Evolutionary conservation across 768 basidiomycete genomes (phyloP), one percentile per base, ranked within the genome.

Genomic region (Pisolithus microcarpus): DNA sequence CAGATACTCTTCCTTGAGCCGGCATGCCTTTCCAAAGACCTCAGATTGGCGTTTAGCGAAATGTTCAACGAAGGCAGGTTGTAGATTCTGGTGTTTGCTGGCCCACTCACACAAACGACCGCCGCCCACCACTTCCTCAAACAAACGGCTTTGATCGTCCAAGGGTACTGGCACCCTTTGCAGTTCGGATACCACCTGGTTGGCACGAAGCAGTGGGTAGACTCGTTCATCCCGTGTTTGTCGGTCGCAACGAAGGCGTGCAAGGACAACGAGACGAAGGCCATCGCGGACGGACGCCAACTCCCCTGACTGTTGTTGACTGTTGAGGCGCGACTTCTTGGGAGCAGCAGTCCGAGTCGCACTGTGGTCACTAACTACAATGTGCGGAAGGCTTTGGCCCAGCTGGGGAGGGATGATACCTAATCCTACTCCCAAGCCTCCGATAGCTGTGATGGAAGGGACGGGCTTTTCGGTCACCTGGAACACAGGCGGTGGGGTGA

Each of bases 1-100:
- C 48, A 81, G 60, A 62, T 95, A 93, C 63, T 91, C 80, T 51
- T 73, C 72, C 43, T 77, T 77, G 26, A 93, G 70, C 18, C 66
- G 71, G 38, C 74, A 61, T 18, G 75, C 66, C 67, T 91, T 91
- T 49, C 73, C 75, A 23, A 71, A 62, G 26, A 83, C 63, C 44
- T 69, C 63, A 5, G 68, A 68, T 56, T 82, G 75, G 7, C 79
- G 78, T 56, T 74, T 69, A 28, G 71, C 71, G 56, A 90, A 80
- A 52, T 74, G 78, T 52, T 76, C 71, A 38, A 73, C 68, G 38
- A 89, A 70, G 28, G 75, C 75, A 18, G 73, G 72, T 60, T 75
- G 75, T 26, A 78, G 58, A 28, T 64, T 58, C 31, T 54, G 55
- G 59, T 77, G 77, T 3, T 59, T 57, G 9, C 70, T 67, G 52